These are phyloP conservation scores for Globisporangium apiculatum DNA, from an alignment of 352 stramenopile species.

Conservation along the genomic window DNA sequence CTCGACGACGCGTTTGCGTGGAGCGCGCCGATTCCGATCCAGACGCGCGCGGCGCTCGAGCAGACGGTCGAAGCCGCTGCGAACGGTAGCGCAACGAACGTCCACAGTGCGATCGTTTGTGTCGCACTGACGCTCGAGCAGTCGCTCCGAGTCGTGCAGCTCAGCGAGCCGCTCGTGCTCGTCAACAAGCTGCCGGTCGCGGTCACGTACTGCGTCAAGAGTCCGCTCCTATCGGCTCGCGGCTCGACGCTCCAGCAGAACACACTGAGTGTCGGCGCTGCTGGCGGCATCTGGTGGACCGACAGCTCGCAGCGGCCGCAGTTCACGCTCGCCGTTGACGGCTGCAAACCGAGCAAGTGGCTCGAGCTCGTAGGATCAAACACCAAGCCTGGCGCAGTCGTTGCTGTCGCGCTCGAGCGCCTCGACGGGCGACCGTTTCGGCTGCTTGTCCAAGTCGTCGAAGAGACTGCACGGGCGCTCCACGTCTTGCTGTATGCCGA, in stretches of 20 bases:
- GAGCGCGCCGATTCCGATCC: constrained; percentile 72
- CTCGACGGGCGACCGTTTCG: constrained; percentile 61
- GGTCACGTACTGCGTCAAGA: constrained; percentile 49
- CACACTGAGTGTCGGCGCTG: constrained; percentile 46
- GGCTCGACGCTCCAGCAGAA: constrained; percentile 19
- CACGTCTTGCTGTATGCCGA: constrained; percentile 54
- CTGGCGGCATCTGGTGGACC: constrained; percentile 72
- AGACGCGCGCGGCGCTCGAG: constrained; percentile 50
- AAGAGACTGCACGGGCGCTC: constrained; percentile 32
- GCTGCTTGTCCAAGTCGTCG: constrained; percentile 54
- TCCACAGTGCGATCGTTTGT: constrained; percentile 51
- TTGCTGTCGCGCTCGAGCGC: constrained; percentile 55
- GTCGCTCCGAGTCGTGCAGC: constrained; percentile 51
- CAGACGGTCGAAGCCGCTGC: constrained; percentile 56
- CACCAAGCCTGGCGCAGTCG: constrained; percentile 37
- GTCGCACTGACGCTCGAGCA: constrained; percentile 60
- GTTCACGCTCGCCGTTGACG: constrained; percentile 61
- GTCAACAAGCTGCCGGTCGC: constrained; percentile 75
- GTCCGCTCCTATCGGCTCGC: constrained; percentile 22
- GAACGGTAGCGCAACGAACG: constrained; percentile 12
- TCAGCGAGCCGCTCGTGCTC: constrained; percentile 66
- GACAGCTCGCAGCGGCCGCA: constrained; percentile 51
- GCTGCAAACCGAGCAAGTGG: constrained; percentile 61
- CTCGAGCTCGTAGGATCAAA: constrained; percentile 45
- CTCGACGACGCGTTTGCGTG: constrained; percentile 46